Evolutionary conservation across 129 eudicot species (phyloP).

Genomic region (Centaurea solstitialis): DNA sequence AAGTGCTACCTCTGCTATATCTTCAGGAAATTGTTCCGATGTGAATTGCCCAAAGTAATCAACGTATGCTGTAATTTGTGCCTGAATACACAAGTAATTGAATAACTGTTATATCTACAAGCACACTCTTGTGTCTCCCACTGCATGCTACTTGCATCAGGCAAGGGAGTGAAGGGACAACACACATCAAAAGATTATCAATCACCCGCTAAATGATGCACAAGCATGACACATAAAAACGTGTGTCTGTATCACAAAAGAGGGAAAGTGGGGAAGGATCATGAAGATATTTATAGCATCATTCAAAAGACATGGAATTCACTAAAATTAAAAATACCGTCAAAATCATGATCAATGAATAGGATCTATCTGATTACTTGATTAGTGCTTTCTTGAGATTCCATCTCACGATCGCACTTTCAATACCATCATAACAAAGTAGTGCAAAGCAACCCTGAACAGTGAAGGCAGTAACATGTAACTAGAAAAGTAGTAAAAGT

Average conservation of each 20-base stretch:
- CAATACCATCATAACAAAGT: slow-evolving; percentile 5
- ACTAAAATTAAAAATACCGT: neutral
- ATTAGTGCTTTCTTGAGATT: slow-evolving; percentile 11
- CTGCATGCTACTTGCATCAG: neutral
- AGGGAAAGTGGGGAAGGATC: slow-evolving; percentile 3
- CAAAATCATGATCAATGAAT: slow-evolving; percentile 9
- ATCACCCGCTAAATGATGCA: neutral
- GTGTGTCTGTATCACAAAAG: neutral
- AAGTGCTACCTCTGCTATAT: slow-evolving; percentile 60
- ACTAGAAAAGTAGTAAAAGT: neutral
- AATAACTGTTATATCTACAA: neutral
- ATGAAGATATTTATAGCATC: neutral
- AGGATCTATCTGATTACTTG: neutral
- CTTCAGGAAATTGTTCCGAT: slow-evolving; percentile 81
- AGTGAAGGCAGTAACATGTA: neutral
- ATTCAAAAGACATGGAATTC: neutral
- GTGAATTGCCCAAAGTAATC: slow-evolving; percentile 87
- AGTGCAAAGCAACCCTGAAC: slow-evolving; percentile 1
- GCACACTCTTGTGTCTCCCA: neutral
- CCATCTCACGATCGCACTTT: neutral
- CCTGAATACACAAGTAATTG: slow-evolving; percentile 35
- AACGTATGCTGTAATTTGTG: slow-evolving; percentile 77
- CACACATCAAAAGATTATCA: neutral
- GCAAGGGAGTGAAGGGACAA: neutral
- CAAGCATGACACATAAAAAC: neutral